A percentile compares a stretch with the other conserved stretches of the same genome.
Conservation (phyloP, 306 rosid species). For the Psophocarpus tetragonolobus region DNA sequence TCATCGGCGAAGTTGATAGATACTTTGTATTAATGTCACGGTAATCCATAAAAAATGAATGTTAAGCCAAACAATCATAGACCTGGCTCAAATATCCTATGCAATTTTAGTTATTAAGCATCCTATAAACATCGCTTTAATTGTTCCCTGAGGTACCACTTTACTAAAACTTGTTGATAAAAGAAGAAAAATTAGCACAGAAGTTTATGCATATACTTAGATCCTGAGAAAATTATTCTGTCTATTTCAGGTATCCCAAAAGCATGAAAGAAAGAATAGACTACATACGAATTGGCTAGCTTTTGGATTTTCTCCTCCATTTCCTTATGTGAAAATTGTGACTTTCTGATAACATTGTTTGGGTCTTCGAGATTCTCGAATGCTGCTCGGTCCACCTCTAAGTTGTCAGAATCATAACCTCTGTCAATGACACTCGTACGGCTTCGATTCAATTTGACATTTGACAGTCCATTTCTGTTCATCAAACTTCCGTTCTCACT, state of each 20-base stretch:
- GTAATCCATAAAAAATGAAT: no score
- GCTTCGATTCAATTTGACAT: conserved; percentile 42
- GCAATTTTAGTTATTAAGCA: not conserved
- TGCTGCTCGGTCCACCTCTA: conserved; percentile 77
- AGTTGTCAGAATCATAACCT: conserved; percentile 38
- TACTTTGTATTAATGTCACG: no score
- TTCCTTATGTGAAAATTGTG: conserved; percentile 67
- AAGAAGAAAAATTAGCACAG: not conserved
- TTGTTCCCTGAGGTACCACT: not conserved
- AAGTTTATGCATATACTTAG: not conserved
- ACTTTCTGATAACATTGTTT: conserved; percentile 43
- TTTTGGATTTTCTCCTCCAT: conserved; percentile 86
- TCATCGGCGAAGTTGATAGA: no score
- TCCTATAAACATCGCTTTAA: not conserved
- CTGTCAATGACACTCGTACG: conserved; percentile 30
- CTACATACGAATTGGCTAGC: conserved; percentile 72
- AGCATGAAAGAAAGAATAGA: conserved; percentile 29
- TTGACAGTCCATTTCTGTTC: conserved; percentile 20
- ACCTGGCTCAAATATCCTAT: not conserved
- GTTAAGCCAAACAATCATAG: not conserved
- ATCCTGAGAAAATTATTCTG: not conserved
- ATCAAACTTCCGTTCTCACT: conserved; percentile 35
- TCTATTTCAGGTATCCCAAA: conserved; percentile 19
- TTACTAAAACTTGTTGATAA: conserved; percentile 16
- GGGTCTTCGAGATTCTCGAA: conserved; percentile 64